Evolutionary conservation across 176 grass and related monocot species (phyloP), one percentile per base, ranked within the genome.

Genomic region (Guadua angustifolia): DNA sequence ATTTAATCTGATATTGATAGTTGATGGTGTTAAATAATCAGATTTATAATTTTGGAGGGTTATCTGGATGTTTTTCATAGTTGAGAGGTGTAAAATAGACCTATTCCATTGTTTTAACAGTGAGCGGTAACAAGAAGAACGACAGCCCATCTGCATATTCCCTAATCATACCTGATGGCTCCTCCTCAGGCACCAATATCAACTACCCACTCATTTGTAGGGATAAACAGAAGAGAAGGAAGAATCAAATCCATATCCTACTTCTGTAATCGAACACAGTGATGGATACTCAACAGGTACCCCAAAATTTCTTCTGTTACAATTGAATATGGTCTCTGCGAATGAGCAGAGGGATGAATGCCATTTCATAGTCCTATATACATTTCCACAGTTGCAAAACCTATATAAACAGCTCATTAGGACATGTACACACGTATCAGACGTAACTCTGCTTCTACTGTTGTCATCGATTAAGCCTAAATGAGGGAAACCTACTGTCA

Each of bases 371-470:
- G 29, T 40, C 17, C 39, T 26, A 74, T 11, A 13, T 65, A 74
- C 57, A 74, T 21, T 74, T 40, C 6, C 9, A 12, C 32, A 59
- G 19, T 33, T 67, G 9, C 52, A 60, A 61, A 77, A 75, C 6
- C 15, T 60, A 71, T 51, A 78, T 46, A 46, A 33, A 60, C 10
- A 62, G 39, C 6, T 66, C 15, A 49, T 24, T 15, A 58, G 21
- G 36, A 13, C 38, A 18, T 46, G 25, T 60, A 10, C 53, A 71
- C 57, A 8, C 21, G 44, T 78, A 55, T 22, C 52, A 82, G 7
- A 36, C 66, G 75, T 35, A 69, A 74, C 38, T 19, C 19, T 38
- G 13, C 32, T 82, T 82, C 50, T 62, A 49, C n/a, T 13, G 8
- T 26, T 43, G 22, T 35, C 25, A 72, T 47, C 52, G 72, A 21